These are phyloP conservation scores for Cymbomonas tetramitiformis DNA, from an alignment of 139 green algal species.

Conservation along the genomic window DNA sequence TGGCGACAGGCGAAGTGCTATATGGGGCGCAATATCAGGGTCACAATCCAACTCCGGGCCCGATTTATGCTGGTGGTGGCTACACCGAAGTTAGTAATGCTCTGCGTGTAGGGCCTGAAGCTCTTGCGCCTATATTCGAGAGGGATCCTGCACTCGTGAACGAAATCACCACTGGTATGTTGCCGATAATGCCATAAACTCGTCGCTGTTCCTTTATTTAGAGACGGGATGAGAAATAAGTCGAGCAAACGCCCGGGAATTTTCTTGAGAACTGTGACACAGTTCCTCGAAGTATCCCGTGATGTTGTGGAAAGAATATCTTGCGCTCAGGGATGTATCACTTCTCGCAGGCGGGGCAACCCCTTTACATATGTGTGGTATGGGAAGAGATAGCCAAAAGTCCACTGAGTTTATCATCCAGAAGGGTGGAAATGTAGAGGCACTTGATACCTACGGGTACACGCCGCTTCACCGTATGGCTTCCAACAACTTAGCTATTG, in stretches of 20 bases:
- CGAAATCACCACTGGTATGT: constrained; percentile 24
- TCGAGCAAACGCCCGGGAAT: too few species aligned
- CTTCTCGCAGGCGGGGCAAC: constrained; percentile 20
- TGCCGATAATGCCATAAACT: too few species aligned
- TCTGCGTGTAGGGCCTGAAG: not conserved
- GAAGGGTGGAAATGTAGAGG: constrained; percentile 21
- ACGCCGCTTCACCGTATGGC: constrained; percentile 29
- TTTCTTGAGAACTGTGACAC: too few species aligned
- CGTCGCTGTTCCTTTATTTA: too few species aligned
- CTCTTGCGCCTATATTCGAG: constrained; percentile 11
- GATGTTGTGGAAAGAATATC: too few species aligned
- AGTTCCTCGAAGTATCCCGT: too few species aligned
- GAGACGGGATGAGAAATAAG: too few species aligned
- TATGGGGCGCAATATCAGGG: constrained; percentile 29
- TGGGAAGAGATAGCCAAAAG: not conserved
- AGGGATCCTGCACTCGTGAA: constrained; percentile 10
- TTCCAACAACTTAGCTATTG: constrained; percentile 29
- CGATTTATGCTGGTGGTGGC: constrained; percentile 25
- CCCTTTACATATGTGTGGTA: constrained; percentile 27
- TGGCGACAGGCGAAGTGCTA: constrained; percentile 10
- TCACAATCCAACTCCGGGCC: constrained; percentile 27
- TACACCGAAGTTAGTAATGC: constrained; percentile 11
- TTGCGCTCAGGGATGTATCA: too few species aligned
- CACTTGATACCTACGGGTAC: constrained; percentile 33
- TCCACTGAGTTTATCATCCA: constrained; percentile 11